Base-by-base conservation (phyloP, 306 rosid genomes). In the Dryas drummondii region DNA sequence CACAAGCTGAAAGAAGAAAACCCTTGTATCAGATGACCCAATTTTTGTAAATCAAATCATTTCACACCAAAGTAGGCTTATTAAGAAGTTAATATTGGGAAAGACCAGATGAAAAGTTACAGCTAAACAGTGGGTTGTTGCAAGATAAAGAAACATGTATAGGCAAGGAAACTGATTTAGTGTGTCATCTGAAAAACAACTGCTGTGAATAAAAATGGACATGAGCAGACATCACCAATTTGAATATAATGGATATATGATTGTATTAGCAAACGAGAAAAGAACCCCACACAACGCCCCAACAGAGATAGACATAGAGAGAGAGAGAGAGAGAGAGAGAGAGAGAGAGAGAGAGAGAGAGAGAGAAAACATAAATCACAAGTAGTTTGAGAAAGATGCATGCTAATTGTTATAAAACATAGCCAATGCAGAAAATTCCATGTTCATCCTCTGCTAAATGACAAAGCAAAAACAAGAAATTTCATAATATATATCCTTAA, bases 1-100 rank as follows among this genome's bases (percentile, higher is more conserved):
- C 46, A 9, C 40, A 56, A 7, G 44, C 44, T 71, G 76, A 56
- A 71, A 19, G 53, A 12, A 55, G 48, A 71, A 9, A 42, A 71
- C 17, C 48, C 54, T 12, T 2, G 15, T 37, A 40, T 40, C 53
- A 71, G 64, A 55, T 40, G 27, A 51, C 14, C 60, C 1, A 2
- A 4, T 8, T 32, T 51, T 7, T 68, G 5, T 8, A 49, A 4
- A 8, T 19, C 47, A 69, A 51, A 13, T 49, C 45, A 26, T 22
- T 44, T 5, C 14, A 51, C 17, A 9, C 15, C 2, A 14, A 22
- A 22, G 22, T 22, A 22, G 22, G n/a, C 55, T n/a, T 11, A 51
- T 11, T 15, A 1, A 13, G 2, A 11, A 51, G 15, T 62, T 7
- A 8, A 41, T 7, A 15, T 11, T 11, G 17, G 27, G 15, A 27